These are phyloP conservation scores for Gastrodia elata DNA, from an alignment of 106 monocot genomes.

Conservation along the genomic window DNA sequence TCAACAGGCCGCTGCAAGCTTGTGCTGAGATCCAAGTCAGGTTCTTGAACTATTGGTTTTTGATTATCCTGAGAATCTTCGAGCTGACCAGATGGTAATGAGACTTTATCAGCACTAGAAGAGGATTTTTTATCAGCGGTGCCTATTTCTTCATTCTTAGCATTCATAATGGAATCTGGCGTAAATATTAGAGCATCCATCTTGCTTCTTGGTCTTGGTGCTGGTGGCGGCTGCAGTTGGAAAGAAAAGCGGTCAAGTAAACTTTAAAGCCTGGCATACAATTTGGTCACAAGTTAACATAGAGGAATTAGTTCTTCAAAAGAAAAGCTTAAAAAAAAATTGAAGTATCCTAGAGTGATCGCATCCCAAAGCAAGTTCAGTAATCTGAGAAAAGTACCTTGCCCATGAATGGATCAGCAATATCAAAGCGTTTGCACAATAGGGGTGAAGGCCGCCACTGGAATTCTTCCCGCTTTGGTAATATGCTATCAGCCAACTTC, in stretches of 20 bases:
- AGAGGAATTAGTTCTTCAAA: neutral
- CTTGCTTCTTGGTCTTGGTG: constrained; percentile 65
- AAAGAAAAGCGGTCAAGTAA: neutral
- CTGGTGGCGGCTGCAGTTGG: constrained; percentile 54
- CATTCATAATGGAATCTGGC: constrained; percentile 35
- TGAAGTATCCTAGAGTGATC: neutral
- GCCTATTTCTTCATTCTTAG: constrained; percentile 24
- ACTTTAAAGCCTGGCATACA: neutral
- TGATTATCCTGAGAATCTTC: constrained; percentile 14
- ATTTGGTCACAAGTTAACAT: neutral
- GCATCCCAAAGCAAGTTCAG: neutral
- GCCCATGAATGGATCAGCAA: constrained; percentile 91
- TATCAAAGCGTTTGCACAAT: constrained; percentile 95
- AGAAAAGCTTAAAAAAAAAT: neutral
- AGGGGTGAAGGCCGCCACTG: constrained; percentile 80
- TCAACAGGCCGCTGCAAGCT: constrained; percentile 71
- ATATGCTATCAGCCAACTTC: constrained; percentile 21
- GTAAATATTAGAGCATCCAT: constrained; percentile 63
- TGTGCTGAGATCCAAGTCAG: constrained; percentile 23
- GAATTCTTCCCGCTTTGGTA: constrained; percentile 78
- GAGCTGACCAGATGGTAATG: constrained; percentile 8
- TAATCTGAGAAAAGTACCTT: constrained; percentile 47
- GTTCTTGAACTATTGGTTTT: constrained; percentile 12
- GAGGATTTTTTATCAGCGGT: constrained; percentile 10
- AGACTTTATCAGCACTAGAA: constrained; percentile 5